Base-by-base conservation (phyloP, 2,329 filamentous ascomycete genomes). In the Colletotrichum zoysiae region DNA sequence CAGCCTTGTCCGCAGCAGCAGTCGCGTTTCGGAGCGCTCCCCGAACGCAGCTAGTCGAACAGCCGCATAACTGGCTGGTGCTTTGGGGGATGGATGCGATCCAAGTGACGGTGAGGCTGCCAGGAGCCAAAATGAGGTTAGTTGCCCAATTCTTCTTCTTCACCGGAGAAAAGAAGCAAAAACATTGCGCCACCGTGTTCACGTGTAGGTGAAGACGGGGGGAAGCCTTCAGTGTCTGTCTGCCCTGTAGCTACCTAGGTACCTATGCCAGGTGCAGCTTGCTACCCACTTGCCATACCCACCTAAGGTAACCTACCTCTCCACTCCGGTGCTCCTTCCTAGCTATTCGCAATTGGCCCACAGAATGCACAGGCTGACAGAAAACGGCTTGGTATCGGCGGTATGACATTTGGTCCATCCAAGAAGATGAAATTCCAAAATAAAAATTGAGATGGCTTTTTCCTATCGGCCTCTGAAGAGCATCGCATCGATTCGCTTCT, bases 31-130 rank as follows among this genome's bases (percentile, higher is more conserved):
- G 64, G 64, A 58, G 42, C 33, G 44, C 9, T 8, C 55, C 61
- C 64, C 58, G 64, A 63, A 71, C 48, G 38, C 48, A 57, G 64
- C 58, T 51, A 58, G 68, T 46, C 16, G 20, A 20, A 56, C 46
- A 67, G 66, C n/a, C 57, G 40, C 48, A 33, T 57, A 46, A 48
- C 18, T 40, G 30, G 46, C 18, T 40, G 30, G 46, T 33, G 59
- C 20, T n/a, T 64, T n/a, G 42, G 48, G 23, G 23, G 53, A 53
- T n/a, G 23, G 53, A 53, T n/a, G 57, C 14, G 26, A 33, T 46
- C 48, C 53, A 38, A 69, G 35, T 46, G 30, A 46, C 62, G n/a
- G 57, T 48, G 53, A 70, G 48, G 42, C 53, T 40, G 33, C 53
- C 23, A 56, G 57, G 66, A 48, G 48, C 20, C 53, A 53, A 42